phyloP scores from a whole-genome alignment of 140 eudicot genomes.

The Erigeron philadelphicus region DNA sequence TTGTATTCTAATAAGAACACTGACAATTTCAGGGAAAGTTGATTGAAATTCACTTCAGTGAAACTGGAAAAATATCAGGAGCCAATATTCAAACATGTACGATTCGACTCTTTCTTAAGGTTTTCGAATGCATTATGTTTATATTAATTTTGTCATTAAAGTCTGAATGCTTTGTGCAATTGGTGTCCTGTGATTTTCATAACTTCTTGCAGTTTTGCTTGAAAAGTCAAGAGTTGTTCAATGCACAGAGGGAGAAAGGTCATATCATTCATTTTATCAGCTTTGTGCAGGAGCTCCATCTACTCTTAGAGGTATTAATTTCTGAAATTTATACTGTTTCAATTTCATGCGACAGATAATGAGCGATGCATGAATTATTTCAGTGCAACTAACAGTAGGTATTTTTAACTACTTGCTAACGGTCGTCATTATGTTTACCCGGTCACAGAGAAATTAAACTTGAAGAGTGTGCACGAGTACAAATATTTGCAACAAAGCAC shows the following conservation, averaged over 20 bases:
- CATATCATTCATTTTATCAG: slow-evolving; percentile 97
- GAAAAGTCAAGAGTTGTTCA: slow-evolving; percentile 98
- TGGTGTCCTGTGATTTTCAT: slow-evolving; percentile 9
- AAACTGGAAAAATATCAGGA: slow-evolving; percentile 92
- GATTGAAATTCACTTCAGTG: slow-evolving; percentile 96
- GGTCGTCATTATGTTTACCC: slow-evolving; percentile 8
- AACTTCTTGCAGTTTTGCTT: slow-evolving; percentile 52
- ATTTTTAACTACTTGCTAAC: neutral
- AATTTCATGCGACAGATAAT: neutral
- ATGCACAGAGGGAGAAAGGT: slow-evolving; percentile 92
- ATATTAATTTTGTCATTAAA: slow-evolving; percentile 6
- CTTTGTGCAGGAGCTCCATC: slow-evolving; percentile 96
- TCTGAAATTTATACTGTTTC: neutral
- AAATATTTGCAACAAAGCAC: slow-evolving; percentile 78
- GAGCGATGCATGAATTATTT: neutral
- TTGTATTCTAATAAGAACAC: slow-evolving; percentile 24
- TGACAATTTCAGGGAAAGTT: slow-evolving; percentile 64
- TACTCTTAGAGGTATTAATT: slow-evolving; percentile 61
- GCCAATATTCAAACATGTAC: slow-evolving; percentile 95
- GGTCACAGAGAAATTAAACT: slow-evolving; percentile 64
- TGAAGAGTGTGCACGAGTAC: slow-evolving; percentile 61
- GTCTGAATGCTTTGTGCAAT: slow-evolving; percentile 22
- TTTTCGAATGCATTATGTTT: neutral
- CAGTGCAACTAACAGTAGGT: neutral
- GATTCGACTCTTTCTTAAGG: slow-evolving; percentile 23